These are phyloP conservation scores for Cryptosporidium sp. DNA, from an alignment of 169 alveolate species.

Conservation along the genomic window DNA sequence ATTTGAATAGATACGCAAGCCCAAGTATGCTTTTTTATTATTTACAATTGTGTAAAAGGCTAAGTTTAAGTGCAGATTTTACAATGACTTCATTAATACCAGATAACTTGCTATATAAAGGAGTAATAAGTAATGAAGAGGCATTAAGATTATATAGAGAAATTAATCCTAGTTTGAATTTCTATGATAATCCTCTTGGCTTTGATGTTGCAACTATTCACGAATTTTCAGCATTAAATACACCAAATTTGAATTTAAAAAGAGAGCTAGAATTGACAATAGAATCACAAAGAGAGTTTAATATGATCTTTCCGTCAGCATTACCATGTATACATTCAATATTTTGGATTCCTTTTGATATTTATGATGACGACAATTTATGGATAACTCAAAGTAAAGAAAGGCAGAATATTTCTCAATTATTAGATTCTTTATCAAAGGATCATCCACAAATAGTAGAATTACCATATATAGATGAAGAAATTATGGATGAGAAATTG, in stretches of 20 bases:
- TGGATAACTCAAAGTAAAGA: slow-evolving; percentile 52
- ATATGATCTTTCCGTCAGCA: slow-evolving; percentile 70
- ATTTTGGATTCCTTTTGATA: slow-evolving; percentile 71
- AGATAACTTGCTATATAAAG: slow-evolving; percentile 43
- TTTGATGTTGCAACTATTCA: slow-evolving; percentile 71
- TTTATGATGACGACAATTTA: slow-evolving; percentile 69
- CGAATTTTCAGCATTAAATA: slow-evolving; percentile 70
- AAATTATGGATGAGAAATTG: slow-evolving; percentile 42
- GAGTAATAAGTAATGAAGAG: slow-evolving; percentile 40
- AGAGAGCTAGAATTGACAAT: slow-evolving; percentile 61
- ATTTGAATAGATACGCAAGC: slow-evolving; percentile 73
- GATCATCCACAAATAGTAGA: slow-evolving; percentile 70
- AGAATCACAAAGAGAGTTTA: slow-evolving; percentile 66
- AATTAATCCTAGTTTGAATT: slow-evolving; percentile 67
- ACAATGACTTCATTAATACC: slow-evolving; percentile 71
- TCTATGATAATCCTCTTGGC: slow-evolving; percentile 60
- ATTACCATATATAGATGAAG: slow-evolving; percentile 71
- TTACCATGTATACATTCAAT: slow-evolving; percentile 73
- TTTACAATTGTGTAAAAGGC: slow-evolving; percentile 61
- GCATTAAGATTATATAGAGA: slow-evolving; percentile 68
- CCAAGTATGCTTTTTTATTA: slow-evolving; percentile 74
- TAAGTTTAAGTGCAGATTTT: slow-evolving; percentile 48
- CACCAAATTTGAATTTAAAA: slow-evolving; percentile 66
- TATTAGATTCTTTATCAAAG: slow-evolving; percentile 46
- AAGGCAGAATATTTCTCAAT: slow-evolving; percentile 11